Evolutionary conservation across 805 yeast genomes (phyloP), one percentile per base, ranked within the genome.

Genomic region (Candida insectalens): DNA sequence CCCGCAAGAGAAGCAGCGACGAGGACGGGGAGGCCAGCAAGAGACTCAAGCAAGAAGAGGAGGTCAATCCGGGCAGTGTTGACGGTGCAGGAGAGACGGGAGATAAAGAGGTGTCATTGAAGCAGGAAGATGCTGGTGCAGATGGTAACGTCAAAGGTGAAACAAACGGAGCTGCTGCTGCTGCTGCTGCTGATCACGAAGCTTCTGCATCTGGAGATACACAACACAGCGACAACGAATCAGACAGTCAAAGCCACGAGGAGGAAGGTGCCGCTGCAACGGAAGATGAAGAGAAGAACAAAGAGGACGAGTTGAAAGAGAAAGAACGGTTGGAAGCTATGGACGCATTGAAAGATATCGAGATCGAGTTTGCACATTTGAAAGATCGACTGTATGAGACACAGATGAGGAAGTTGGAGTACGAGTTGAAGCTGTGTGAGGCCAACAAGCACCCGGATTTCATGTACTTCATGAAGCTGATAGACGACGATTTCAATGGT

Each of bases 401-500:
- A 51, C 88, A 84, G 53, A 61, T 88, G 49, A 64, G 70, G 25
- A 71, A 83, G 41, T 67, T 83, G 42, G 83, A 84, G 44, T 78
- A 81, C 29, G 98, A 92, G 54, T 62, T 89, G 40, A 80, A 80
- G 47, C 72, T 89, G 69, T 88, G 97, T 59, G 61, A 78, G 22
- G 80, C 78, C 41, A 96, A 96, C 9, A 72, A 85, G 15, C 98
- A 92, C 56, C 97, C 97, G 0, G 96, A 88, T 46, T 67, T 89
- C 35, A 69, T 83, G 25, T 68, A 72, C 31, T 80, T 82, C 35
- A 74, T 81, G 53, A 69, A 69, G 45, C 74, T 76, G 55, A 75
- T 92, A 33, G 82, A 80, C 38, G 71, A 73, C 28, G 76, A 80
- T 43, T 77, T 85, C 43, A 84, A 84, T 43, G 77, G 75, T 38